Percentiles rank a stretch among this genome's conserved stretches.
These are phyloP conservation scores for Pholiota molesta DNA, from an alignment of 768 basidiomycete genomes.

Conservation along the genomic window DNA sequence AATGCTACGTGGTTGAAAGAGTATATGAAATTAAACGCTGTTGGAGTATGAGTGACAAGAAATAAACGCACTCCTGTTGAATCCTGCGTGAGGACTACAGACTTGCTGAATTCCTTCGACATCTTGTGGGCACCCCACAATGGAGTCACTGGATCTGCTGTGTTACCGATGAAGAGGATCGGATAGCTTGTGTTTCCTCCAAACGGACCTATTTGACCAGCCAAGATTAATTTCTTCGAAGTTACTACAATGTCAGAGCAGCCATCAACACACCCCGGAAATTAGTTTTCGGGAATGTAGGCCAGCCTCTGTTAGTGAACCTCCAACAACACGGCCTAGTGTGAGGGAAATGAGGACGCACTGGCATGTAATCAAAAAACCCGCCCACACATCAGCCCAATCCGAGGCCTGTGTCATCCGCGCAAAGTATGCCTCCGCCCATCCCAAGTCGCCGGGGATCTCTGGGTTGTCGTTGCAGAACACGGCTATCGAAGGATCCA, in stretches of 20 bases:
- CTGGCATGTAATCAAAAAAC: constrained; percentile 34
- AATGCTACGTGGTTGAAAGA: not conserved
- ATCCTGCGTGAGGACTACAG: constrained; percentile 19
- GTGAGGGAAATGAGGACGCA: not conserved
- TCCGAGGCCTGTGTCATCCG: constrained; percentile 27
- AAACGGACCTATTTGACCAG: constrained; percentile 32
- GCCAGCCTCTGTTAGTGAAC: constrained; percentile 28
- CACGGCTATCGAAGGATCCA: constrained; percentile 35
- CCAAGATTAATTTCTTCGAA: not conserved
- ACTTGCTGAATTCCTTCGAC: constrained; percentile 15
- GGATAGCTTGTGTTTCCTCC: constrained; percentile 41
- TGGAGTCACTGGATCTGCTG: constrained; percentile 38
- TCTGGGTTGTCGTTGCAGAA: constrained; percentile 41
- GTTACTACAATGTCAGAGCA: not conserved
- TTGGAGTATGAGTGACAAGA: not conserved
- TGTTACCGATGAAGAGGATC: constrained; percentile 43
- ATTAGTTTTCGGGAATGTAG: constrained; percentile 21
- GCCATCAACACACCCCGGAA: not conserved
- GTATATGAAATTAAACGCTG: not conserved
- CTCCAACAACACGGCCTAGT: not conserved
- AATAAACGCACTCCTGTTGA: constrained; percentile 15
- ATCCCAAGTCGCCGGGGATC: constrained; percentile 33
- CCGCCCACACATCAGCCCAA: constrained; percentile 37
- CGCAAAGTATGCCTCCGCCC: constrained; percentile 37
- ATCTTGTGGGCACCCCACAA: constrained; percentile 40